A percentile compares a stretch with the other conserved stretches of the same genome.
phyloP scores from a whole-genome alignment of 495 filamentous ascomycete species.

The Penicillium paradoxum region DNA sequence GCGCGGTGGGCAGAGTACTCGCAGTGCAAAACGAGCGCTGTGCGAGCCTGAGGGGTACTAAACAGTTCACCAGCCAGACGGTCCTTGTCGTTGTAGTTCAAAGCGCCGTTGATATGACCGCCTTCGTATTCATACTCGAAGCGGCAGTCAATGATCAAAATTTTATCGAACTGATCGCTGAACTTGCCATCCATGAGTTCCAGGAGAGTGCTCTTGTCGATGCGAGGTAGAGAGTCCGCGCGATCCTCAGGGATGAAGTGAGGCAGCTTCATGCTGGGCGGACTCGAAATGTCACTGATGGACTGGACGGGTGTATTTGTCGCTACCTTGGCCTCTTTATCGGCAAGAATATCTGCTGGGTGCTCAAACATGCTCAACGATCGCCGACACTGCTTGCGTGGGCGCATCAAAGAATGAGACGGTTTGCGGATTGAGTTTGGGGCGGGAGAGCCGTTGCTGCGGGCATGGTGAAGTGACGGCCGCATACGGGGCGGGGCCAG shows the following conservation, averaged over 20 bases:
- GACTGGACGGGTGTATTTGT: slow-evolving; percentile 58
- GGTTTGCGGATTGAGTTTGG: slow-evolving; percentile 63
- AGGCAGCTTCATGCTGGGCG: slow-evolving; percentile 68
- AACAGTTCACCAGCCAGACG: slow-evolving; percentile 74
- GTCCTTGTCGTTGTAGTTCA: slow-evolving; percentile 97
- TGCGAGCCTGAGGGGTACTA: slow-evolving; percentile 57
- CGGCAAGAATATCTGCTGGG: slow-evolving; percentile 77
- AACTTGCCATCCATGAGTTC: slow-evolving; percentile 85
- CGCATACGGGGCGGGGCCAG: slow-evolving; percentile 52
- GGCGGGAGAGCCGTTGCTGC: slow-evolving; percentile 66
- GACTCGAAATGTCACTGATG: slow-evolving; percentile 71
- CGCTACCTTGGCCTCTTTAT: slow-evolving; percentile 52
- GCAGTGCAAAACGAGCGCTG: slow-evolving; percentile 89
- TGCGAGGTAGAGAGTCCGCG: slow-evolving; percentile 80
- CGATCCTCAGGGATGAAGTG: slow-evolving; percentile 79
- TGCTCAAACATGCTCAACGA: slow-evolving; percentile 97
- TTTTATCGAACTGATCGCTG: slow-evolving; percentile 64
- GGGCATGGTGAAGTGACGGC: slow-evolving; percentile 54
- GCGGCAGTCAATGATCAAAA: slow-evolving; percentile 87
- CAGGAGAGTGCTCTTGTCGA: slow-evolving; percentile 71
- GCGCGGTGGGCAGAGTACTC: slow-evolving; percentile 97
- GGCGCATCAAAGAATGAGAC: slow-evolving; percentile 66
- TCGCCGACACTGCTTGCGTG: slow-evolving; percentile 81
- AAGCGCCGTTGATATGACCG: slow-evolving; percentile 85
- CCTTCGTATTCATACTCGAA: slow-evolving; percentile 99